Evolutionary conservation across 228 moss, liverwort and hornwort genomes (phyloP).

Genomic region (Sphagnum magellanicum): DNA sequence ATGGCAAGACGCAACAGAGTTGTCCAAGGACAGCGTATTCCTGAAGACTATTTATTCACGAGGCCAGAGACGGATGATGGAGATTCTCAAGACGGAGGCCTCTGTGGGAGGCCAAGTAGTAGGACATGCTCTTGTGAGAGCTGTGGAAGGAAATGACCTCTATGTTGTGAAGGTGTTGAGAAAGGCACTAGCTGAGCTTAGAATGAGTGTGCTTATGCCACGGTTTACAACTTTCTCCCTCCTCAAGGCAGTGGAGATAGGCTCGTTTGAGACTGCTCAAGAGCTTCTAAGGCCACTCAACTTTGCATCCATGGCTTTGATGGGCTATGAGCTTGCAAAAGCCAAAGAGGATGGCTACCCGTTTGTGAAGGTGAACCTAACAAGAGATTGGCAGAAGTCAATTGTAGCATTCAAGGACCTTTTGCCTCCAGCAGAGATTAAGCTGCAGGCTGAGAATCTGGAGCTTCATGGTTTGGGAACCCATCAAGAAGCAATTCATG

Average conservation of each 20-base stretch:
- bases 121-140: constrained; percentile 42
- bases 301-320: constrained; percentile 24
- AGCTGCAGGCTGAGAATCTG: constrained; percentile 16
- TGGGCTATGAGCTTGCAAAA: constrained; percentile 34
- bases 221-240: constrained; percentile 44
- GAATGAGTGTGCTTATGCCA: constrained; percentile 22
- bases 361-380: constrained; percentile 5
- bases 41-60: constrained; percentile 21
- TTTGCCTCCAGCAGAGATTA: constrained; percentile 18
- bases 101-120: constrained; percentile 22
- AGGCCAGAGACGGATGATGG: constrained; percentile 17
- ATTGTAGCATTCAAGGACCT: constrained; percentile 11
- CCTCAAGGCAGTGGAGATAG: constrained; percentile 26
- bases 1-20: constrained; percentile 34
- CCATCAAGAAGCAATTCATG: constrained; percentile 29
- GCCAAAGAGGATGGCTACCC: constrained; percentile 27
- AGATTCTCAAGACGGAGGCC: neutral
- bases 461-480: constrained; percentile 11
- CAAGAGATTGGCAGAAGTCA: constrained; percentile 17
- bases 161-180: constrained; percentile 25
- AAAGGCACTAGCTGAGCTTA: constrained; percentile 27
- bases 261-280: constrained; percentile 17
- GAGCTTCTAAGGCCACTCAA: constrained; percentile 23
- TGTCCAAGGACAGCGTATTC: constrained; percentile 2
- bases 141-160: constrained; percentile 22